These are phyloP conservation scores for Poa annua DNA, from an alignment of 176 grass and related monocot species.

Conservation along the genomic window DNA sequence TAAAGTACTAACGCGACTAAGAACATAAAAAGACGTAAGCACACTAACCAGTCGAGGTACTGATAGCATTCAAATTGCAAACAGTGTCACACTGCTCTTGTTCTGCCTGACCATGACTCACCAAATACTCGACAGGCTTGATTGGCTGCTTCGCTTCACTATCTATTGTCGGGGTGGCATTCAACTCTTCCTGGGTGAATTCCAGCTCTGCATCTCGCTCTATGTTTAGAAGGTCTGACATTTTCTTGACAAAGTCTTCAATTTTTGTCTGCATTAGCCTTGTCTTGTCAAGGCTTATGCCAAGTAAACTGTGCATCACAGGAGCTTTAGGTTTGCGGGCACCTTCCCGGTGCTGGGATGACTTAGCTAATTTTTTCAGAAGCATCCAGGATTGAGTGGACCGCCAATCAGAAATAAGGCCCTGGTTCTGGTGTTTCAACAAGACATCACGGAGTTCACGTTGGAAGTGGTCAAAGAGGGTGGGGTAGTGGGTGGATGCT, in stretches of 20 bases:
- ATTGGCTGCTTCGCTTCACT: conserved; percentile 36
- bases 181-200: conserved; percentile 78
- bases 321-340: conserved; percentile 54
- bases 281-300: conserved; percentile 68
- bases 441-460: conserved; percentile 72
- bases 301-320: conserved; percentile 57
- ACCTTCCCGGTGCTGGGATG: conserved; percentile 64
- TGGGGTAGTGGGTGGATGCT: conserved; percentile 87
- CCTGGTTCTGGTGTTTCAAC: conserved; percentile 53
- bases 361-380: conserved; percentile 74
- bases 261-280: conserved; percentile 71
- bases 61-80: conserved; percentile 78
- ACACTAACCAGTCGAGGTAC: conserved; percentile 81
- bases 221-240: conserved; percentile 75
- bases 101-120: conserved; percentile 66
- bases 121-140: conserved; percentile 71
- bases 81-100: conserved; percentile 85
- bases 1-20: conserved; percentile 6
- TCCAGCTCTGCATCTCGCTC: conserved; percentile 88
- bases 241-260: conserved; percentile 75
- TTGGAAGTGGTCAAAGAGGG: conserved; percentile 90
- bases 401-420: conserved; percentile 61
- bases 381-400: conserved; percentile 69
- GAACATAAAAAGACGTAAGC: conserved; percentile 12
- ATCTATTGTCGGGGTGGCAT: conserved; percentile 51